A percentile compares a stretch with the other conserved stretches of the same genome.
These are phyloP conservation scores for Acer negundo DNA, from an alignment of 345 rosid species.

Conservation along the genomic window DNA sequence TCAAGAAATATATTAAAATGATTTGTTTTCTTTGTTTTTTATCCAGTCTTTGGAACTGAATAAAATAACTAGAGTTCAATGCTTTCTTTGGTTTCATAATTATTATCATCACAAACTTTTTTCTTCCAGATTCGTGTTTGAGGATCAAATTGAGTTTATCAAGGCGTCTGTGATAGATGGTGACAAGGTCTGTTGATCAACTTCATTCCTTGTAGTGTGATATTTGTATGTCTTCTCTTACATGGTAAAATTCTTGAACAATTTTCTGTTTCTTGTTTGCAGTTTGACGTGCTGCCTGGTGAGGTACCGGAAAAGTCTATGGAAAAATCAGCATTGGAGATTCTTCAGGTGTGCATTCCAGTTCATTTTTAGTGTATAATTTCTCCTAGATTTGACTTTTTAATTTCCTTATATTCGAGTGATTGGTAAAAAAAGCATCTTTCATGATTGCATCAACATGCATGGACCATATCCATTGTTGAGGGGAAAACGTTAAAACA, in stretches of 20 bases:
- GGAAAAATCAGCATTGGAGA: constrained; percentile 73
- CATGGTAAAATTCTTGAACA: not conserved
- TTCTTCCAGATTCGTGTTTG: constrained; percentile 76
- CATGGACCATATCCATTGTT: not conserved
- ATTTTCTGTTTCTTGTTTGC: constrained; percentile 22
- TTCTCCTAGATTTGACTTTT: not conserved
- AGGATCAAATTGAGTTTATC: constrained; percentile 92
- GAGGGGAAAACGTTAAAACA: not conserved
- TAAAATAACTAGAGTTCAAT: not conserved
- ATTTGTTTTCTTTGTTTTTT: not conserved
- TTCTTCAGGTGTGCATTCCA: constrained; percentile 64
- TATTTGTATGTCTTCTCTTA: constrained; percentile 2
- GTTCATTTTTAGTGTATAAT: not conserved
- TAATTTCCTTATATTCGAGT: not conserved
- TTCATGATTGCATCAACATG: not conserved
- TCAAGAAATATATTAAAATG: not conserved
- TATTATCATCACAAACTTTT: not conserved
- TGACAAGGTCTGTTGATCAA: constrained; percentile 58
- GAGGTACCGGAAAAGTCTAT: constrained; percentile 44
- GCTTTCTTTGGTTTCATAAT: not conserved
- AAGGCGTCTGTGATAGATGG: constrained; percentile 85
- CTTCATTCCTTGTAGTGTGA: constrained; percentile 4
- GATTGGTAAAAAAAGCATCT: not conserved
- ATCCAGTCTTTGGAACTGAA: not conserved
- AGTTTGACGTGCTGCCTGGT: constrained; percentile 52